phyloP scores from a whole-genome alignment of 2,329 filamentous ascomycete genomes.

The Colletotrichum limetticola region DNA sequence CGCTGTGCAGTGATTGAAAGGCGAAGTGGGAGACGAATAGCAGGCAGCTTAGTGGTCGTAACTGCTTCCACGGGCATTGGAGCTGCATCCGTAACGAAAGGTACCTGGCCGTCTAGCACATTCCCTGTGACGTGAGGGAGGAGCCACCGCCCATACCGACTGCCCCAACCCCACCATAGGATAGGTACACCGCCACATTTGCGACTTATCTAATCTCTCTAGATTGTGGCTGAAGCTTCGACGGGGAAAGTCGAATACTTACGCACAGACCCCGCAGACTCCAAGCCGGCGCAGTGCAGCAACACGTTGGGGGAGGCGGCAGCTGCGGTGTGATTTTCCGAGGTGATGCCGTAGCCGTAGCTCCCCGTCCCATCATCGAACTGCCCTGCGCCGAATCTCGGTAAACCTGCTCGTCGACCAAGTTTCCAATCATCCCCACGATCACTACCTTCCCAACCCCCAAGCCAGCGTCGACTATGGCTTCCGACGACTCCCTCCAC shows the following conservation, averaged over 20 bases:
- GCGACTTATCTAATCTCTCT: not conserved
- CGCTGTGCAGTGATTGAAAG: not conserved
- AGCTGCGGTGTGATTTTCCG: constrained; percentile 31
- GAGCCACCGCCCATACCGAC: constrained; percentile 2
- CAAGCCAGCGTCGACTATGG: constrained; percentile 53
- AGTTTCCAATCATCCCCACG: not conserved
- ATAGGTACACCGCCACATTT: not conserved
- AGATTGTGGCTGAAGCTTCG: not conserved
- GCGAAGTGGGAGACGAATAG: not conserved
- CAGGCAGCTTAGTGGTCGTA: constrained; percentile 34
- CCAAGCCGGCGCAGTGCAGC: not conserved
- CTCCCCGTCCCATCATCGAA: constrained; percentile 7
- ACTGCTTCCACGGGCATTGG: constrained; percentile 18
- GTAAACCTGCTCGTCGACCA: constrained; percentile 20
- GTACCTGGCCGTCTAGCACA: constrained; percentile 19
- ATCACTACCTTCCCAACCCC: not conserved
- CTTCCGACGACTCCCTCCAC: constrained; percentile 56
- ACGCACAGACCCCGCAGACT: constrained; percentile 5
- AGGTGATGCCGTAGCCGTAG: constrained; percentile 32
- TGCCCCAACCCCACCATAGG: not conserved
- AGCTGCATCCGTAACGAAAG: constrained; percentile 11
- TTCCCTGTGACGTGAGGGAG: constrained; percentile 34
- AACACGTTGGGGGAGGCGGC: not conserved
- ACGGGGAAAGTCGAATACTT: not conserved
- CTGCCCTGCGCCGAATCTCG: constrained; percentile 18